Percentiles rank a stretch among this genome's conserved stretches.
These are phyloP conservation scores for Biscogniauxia marginata DNA, from an alignment of 2,329 filamentous ascomycete species.

Conservation along the genomic window DNA sequence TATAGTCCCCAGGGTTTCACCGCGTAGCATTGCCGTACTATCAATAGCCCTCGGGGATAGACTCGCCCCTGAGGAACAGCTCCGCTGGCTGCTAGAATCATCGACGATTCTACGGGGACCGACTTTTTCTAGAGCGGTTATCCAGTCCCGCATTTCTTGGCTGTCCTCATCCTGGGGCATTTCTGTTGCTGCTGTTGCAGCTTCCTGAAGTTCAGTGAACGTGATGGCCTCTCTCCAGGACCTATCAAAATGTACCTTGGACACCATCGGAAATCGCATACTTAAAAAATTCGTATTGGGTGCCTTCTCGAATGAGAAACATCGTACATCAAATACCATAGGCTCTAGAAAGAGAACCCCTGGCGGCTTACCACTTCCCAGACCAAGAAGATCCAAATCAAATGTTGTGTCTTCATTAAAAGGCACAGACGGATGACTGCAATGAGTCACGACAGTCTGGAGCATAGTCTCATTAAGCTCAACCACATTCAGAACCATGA, in stretches of 20 bases:
- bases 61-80: constrained; percentile 34
- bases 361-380: constrained; percentile 42
- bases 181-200: constrained; percentile 58
- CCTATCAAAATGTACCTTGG: constrained; percentile 76
- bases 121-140: constrained; percentile 56
- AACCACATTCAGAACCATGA: constrained; percentile 65
- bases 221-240: constrained; percentile 66
- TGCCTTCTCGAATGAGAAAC: constrained; percentile 74
- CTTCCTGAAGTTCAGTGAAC: constrained; percentile 66
- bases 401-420: constrained; percentile 41
- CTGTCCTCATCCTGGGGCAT: constrained; percentile 51
- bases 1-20: background rate
- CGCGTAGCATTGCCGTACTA: background rate
- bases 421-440: constrained; percentile 42
- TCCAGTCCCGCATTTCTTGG: constrained; percentile 62
- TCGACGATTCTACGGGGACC: constrained; percentile 45
- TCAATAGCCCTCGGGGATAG: constrained; percentile 12
- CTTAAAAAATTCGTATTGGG: constrained; percentile 69
- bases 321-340: constrained; percentile 76
- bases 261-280: constrained; percentile 72
- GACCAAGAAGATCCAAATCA: constrained; percentile 45
- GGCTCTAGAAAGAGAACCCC: constrained; percentile 64
- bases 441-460: constrained; percentile 47
- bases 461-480: constrained; percentile 54
- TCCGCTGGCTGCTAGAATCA: constrained; percentile 46